A percentile compares a stretch with the other conserved stretches of the same genome.
Evolutionary conservation across 2,329 filamentous ascomycete species (phyloP).

Genomic region (Aspergillus alliaceus): DNA sequence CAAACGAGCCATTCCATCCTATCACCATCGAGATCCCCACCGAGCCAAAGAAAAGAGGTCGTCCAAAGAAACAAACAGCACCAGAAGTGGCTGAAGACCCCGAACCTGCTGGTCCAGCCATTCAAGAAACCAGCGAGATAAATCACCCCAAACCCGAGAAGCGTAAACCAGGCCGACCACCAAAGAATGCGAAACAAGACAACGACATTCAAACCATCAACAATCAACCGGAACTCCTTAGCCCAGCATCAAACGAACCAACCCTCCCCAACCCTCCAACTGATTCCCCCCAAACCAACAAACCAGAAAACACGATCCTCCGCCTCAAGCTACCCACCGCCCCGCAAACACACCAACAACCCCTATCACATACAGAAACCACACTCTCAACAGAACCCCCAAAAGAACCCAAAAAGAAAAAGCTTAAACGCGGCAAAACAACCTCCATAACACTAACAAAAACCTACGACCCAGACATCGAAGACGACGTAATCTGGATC

Average conservation of each 20-base stretch:
- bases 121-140: background rate
- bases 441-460: slow-evolving; percentile 35
- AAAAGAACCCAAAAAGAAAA: slow-evolving; percentile 43
- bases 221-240: background rate
- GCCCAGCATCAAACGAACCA: background rate
- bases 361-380: background rate
- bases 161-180: slow-evolving; percentile 19
- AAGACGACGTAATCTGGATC: slow-evolving; percentile 45
- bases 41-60: slow-evolving; percentile 29
- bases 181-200: slow-evolving; percentile 12
- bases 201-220: background rate
- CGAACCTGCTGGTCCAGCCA: slow-evolving; percentile 22
- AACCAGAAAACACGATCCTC: background rate
- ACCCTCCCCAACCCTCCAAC: background rate
- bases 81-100: slow-evolving; percentile 29
- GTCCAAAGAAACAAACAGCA: slow-evolving; percentile 30
- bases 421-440: slow-evolving; percentile 46
- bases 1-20: slow-evolving; percentile 31
- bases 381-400: background rate
- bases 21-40: slow-evolving; percentile 22
- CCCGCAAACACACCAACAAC: background rate
- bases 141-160: slow-evolving; percentile 16
- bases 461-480: slow-evolving; percentile 29
- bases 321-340: background rate
- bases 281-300: background rate